Percentiles rank a stretch among this genome's conserved stretches.
Conservation (phyloP, 441 rosid species). For the Croton setiger region DNA sequence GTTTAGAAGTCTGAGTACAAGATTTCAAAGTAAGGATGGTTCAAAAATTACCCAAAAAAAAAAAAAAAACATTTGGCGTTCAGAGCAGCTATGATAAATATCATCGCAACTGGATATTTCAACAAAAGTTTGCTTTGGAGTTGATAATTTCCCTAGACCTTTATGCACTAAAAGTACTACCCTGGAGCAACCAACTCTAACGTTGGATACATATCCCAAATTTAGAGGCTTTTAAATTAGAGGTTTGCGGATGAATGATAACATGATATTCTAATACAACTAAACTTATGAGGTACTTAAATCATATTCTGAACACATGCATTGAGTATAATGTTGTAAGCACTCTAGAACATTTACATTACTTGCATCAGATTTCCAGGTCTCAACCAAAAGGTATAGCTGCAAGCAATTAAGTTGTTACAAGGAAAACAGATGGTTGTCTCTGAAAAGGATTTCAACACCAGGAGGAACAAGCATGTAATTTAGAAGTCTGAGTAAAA, state of each 20-base stretch:
- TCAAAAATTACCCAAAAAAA: not conserved
- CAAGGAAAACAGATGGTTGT: not conserved
- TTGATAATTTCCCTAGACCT: constrained; percentile 7
- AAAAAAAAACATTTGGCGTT: not conserved
- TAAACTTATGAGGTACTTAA: not conserved
- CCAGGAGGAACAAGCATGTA: not conserved
- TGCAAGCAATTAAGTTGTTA: not conserved
- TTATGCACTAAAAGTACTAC: not conserved
- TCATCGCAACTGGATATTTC: constrained; percentile 1
- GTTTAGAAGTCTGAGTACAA: not conserved
- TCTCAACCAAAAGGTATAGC: not conserved
- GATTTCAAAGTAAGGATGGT: not conserved
- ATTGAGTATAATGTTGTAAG: not conserved
- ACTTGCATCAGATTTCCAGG: constrained; percentile 6
- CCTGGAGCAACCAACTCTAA: not conserved
- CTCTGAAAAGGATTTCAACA: constrained; percentile 8
- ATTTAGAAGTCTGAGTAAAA: not conserved
- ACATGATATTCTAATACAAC: not conserved
- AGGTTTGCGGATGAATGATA: not conserved
- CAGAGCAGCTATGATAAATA: not conserved
- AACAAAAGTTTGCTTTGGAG: constrained; percentile 1
- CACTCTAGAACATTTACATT: not conserved
- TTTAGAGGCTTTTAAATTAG: not conserved
- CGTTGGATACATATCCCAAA: not conserved
- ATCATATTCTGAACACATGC: not conserved